A percentile compares a stretch with the other conserved stretches of the same genome.
phyloP scores from a whole-genome alignment of 2,329 filamentous ascomycete species.

The Botrytis hyacinthi region DNA sequence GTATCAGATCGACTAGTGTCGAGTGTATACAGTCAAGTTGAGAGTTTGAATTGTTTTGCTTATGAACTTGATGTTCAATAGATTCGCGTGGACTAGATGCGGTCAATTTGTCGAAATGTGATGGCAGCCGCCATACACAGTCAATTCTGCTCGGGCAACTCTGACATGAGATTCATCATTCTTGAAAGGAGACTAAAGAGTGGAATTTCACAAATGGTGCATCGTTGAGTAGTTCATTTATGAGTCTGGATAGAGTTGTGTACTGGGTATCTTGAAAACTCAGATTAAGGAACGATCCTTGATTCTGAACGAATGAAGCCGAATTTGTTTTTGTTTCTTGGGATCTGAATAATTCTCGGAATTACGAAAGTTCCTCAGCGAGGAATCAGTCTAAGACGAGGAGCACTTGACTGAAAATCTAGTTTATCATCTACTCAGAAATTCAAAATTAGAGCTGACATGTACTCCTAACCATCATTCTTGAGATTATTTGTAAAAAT shows the following conservation, averaged over 20 bases:
- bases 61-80: neutral
- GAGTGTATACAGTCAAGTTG: neutral
- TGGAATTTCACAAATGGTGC: neutral
- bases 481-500: neutral
- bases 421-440: neutral
- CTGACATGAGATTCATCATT: neutral
- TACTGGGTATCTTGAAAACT: neutral
- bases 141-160: neutral
- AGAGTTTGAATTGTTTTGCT: neutral
- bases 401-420: neutral
- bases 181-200: neutral
- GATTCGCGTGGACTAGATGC: neutral
- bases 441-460: neutral
- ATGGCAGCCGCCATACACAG: neutral
- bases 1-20: too few relatives aligned
- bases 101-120: neutral
- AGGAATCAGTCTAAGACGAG: neutral
- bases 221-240: neutral
- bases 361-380: neutral
- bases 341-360: neutral
- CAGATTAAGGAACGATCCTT: fast-evolving
- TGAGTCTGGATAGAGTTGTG: neutral
- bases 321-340: neutral
- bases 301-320: fast-evolving
- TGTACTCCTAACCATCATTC: neutral